Percentiles rank a stretch among this genome's conserved stretches.
phyloP scores from a whole-genome alignment of 305 asterid species.

The Lippia alba region DNA sequence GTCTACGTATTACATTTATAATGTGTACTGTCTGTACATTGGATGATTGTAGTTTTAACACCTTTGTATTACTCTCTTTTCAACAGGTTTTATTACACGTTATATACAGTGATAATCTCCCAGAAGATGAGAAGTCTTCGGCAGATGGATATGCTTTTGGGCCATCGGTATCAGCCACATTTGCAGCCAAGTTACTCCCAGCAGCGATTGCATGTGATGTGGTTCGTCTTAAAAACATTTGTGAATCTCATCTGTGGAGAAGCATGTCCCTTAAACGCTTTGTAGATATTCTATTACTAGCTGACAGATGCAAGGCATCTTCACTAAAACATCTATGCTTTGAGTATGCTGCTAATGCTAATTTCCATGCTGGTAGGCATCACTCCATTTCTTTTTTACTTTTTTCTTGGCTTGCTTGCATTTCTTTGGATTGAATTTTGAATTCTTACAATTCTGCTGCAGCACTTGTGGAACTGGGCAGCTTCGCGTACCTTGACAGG shows the following conservation, averaged over 20 bases:
- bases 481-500: not conserved
- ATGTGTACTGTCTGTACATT: not conserved
- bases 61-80: not conserved
- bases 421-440: not conserved
- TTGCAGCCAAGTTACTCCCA: constrained; percentile 11
- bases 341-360: constrained; percentile 15
- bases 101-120: constrained; percentile 9
- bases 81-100: constrained; percentile 6
- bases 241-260: constrained; percentile 21
- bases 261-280: constrained; percentile 13
- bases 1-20: not conserved
- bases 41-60: too few species aligned
- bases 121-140: not conserved
- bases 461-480: constrained; percentile 1
- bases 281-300: not conserved
- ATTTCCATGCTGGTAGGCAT: constrained; percentile 1
- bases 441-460: not conserved
- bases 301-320: not conserved
- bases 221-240: constrained; percentile 1
- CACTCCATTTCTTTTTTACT: not conserved
- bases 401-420: too few species aligned
- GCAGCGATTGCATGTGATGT: constrained; percentile 2
- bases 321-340: constrained; percentile 10
- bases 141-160: constrained; percentile 20
- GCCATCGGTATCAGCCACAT: constrained; percentile 8